Evolutionary conservation across 1,284 basidiomycete species (phyloP), one percentile per base, ranked within the genome.

Genomic region (Inonotus obliquus): DNA sequence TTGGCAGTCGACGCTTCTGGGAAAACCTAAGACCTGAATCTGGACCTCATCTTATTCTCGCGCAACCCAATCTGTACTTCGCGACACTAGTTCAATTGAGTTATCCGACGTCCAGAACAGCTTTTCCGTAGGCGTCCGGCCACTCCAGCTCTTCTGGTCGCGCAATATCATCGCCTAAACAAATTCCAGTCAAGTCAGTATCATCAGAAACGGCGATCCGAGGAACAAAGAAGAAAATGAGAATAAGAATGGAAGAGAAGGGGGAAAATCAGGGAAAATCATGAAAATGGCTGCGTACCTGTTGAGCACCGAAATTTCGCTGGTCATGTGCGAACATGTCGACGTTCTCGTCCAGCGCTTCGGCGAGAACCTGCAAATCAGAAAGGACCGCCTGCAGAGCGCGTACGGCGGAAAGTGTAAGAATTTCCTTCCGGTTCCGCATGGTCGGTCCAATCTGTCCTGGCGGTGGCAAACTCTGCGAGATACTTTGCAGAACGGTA

Each of bases 101-200:
- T 90, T 87, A 69, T 94, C 92, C 60, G 87, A 87, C 57, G 90
- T 91, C 86, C 92, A 96, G 76, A 96, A 96, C 63, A 92, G 74
- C 53, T 89, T 81, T 72, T 97, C 94, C 25, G 90, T 94, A 17
- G 91, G 85, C 66, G 91, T 93, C 59, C 92, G 81, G 23, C 86
- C 85, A 64, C 86, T 95, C 94, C 94, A 97, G 70, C 88, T 89
- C 74, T 93, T 93, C 74, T 98, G 95, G 69, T 94, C 89, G 37
- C 94, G 82, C 17, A 97, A 78, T 63, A 97, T 92, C 84, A 96
- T 94, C 21, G 94, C 93, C 89, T 96, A 51, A 59, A 57, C 59
- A 60, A 63, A 55, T 25, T 51, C 59, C 59, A 65, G 47, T 57
- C 67, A 57, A 39, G 45, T 61, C 58, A 65, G 48, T 63, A 55